These are phyloP conservation scores for Neonectria magnoliae DNA, from an alignment of 2,329 filamentous ascomycete genomes.

Conservation along the genomic window DNA sequence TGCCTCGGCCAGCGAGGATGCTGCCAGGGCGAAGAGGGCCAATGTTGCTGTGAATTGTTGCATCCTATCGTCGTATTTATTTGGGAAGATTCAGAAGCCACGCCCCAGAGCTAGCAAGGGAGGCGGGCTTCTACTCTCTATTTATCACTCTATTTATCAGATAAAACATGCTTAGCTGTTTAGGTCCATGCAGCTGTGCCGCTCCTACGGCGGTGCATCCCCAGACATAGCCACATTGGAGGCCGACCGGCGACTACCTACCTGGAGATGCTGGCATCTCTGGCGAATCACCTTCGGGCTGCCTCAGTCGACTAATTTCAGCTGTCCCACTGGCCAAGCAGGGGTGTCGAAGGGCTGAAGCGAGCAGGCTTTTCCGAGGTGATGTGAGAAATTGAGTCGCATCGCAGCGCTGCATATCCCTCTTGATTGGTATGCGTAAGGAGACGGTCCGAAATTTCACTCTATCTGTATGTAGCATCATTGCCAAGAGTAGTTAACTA, in stretches of 20 bases:
- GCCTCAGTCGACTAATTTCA: constrained; percentile 5
- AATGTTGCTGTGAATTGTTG: background rate
- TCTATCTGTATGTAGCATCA: background rate
- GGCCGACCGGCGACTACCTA: background rate
- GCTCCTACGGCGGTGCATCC: background rate
- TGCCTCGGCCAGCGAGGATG: background rate
- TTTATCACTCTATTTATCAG: background rate
- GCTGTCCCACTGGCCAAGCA: background rate
- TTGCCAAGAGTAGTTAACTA: no score
- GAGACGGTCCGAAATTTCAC: background rate
- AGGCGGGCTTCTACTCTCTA: background rate
- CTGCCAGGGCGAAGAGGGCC: constrained; percentile 12
- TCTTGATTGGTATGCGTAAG: background rate
- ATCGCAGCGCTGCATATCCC: background rate
- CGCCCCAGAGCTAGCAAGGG: background rate
- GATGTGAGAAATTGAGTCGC: constrained; percentile 1
- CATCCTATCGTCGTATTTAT: background rate
- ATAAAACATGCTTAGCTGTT: background rate
- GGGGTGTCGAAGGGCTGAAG: constrained; percentile 6
- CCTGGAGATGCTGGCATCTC: background rate
- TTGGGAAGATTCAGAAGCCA: background rate
- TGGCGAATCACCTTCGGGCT: background rate
- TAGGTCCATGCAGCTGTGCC: background rate
- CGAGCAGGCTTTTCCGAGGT: background rate
- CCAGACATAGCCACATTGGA: background rate